Evolutionary conservation across 202 grass and related monocot genomes (phyloP), one percentile per base, ranked within the genome.

Genomic region (Panicum hallii): DNA sequence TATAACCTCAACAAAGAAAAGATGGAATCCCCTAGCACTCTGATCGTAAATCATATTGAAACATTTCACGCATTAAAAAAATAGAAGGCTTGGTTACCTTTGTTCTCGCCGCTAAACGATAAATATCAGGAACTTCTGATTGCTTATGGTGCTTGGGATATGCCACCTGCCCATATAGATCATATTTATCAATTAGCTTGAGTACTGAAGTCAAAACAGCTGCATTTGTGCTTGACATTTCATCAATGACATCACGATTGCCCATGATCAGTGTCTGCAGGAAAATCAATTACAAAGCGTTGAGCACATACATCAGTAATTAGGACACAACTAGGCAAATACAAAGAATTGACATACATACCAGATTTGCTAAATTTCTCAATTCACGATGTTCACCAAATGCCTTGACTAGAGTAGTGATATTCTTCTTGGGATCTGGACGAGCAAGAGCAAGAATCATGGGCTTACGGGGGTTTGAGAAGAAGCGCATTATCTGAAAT

Each of bases 101-200:
- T 64, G 94, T 97, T 94, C 80, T 92, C 47, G 82, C 94, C 3
- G 91, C 91, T 74, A 97, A 87, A 79, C 91, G 87, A 77, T 97
- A 97, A 79, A 94, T 94, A 43, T 97, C 94, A 42, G 94, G 94
- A 82, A 97, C 91, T 60, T 97, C 94, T 69, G 76, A 94, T 84
- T 97, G 94, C 73, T 97, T 97, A 73, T 97, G 94, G 74, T 94
- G 94, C 87, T 97, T 97, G 47, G 94, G 94, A 75, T 92, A 97
- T 82, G 94, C 91, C 83, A 94, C 94, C 81, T 85, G 81, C 40
- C 94, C 91, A 83, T 97, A 97, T 53, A 97, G 86, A 87, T 97
- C 94, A 85, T 94, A 94, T 85, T 92, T 94, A 83, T 97, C 94
- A 69, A 97, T 89, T 60, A 97, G 71, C 79, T 94, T 97, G 67